Conservation (phyloP, 1,284 basidiomycete species). For the Ustilago tritici region DNA sequence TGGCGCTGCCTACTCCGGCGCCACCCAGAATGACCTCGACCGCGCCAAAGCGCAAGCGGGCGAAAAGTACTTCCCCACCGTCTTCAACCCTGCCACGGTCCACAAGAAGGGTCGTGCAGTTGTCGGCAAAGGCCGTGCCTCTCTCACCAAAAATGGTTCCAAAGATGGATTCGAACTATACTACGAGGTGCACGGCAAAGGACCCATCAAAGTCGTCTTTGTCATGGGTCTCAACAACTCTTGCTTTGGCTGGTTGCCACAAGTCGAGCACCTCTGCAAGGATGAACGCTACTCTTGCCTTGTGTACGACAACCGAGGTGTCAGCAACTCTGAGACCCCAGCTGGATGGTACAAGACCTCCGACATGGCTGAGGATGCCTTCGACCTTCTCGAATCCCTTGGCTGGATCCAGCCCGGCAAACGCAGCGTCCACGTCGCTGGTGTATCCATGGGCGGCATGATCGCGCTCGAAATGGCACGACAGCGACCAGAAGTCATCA, state of each 20-base stretch:
- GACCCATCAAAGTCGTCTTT: constrained; percentile 56
- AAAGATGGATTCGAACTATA: constrained; percentile 60
- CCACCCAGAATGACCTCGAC: constrained; percentile 49
- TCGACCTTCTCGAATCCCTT: constrained; percentile 77
- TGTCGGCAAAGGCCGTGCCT: constrained; percentile 21
- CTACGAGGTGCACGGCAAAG: constrained; percentile 68
- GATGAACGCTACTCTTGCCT: constrained; percentile 74
- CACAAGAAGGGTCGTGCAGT: constrained; percentile 45
- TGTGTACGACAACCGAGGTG: constrained; percentile 89
- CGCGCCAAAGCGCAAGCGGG: constrained; percentile 37
- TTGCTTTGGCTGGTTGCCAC: constrained; percentile 69
- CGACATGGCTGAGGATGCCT: constrained; percentile 82
- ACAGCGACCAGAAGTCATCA: constrained; percentile 38
- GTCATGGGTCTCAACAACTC: constrained; percentile 71
- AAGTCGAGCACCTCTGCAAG: constrained; percentile 67
- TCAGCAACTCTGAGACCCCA: constrained; percentile 81
- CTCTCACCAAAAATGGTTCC: constrained; percentile 14
- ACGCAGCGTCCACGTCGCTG: constrained; percentile 79
- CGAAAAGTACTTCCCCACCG: constrained; percentile 53
- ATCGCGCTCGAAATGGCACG: constrained; percentile 73
- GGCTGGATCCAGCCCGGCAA: constrained; percentile 75
- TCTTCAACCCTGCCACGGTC: constrained; percentile 63
- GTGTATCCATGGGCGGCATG: constrained; percentile 87
- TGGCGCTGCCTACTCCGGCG: constrained; percentile 64
- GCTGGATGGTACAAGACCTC: constrained; percentile 72